Base-by-base conservation (phyloP, 495 filamentous ascomycete genomes). In the Pyrenopolyporus hunteri region DNA sequence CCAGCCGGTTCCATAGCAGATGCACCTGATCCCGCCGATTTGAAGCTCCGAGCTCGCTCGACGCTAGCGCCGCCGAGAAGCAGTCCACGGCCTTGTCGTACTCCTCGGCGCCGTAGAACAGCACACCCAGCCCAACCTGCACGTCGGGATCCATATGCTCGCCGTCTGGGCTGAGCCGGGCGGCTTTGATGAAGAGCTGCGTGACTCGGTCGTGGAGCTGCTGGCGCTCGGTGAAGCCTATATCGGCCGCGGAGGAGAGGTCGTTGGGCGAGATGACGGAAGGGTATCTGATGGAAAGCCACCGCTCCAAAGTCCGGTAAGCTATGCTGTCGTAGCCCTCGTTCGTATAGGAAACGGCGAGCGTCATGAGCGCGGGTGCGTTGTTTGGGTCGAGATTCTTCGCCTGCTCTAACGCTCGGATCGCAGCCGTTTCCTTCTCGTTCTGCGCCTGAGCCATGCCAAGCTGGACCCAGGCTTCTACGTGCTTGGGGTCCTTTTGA, bases 11-110 rank as follows among this genome's bases (percentile, higher is more conserved):
- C 95, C 95, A 99, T 7, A 99, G 87, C 5, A 99, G 86, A 63
- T 97, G 94, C 5, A 93, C 76, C 73, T 95, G 89, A 58, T 85
- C 82, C 49, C 80, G 79, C 56, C 87, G 83, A 78, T 96, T 96
- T 40, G 82, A 80, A 6, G 80, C 81, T 39, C 93, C 92, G 5
- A 85, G 82, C 73, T 96, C 91, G 2, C 90, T 89, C 35, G 83
- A 88, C 19, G 89, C 87, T 17, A 99, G 81, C 3, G 94, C 95
- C 1, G 93, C 84, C 20, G 86, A 87, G 83, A 99, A 99, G 77
- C 95, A 99, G 79, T 99, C 94, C 42, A 98, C 95, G 0, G 94
- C 95, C 74, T 99, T 99, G 65, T 92, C 91, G 80, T 96, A 97
- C 70, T 98, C 92, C 70, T 98, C 94, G 5, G 87, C 91, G 47